These are phyloP conservation scores for Hanseniaspora pseudoguilliermondii DNA, from an alignment of 805 yeast species.

Conservation along the genomic window DNA sequence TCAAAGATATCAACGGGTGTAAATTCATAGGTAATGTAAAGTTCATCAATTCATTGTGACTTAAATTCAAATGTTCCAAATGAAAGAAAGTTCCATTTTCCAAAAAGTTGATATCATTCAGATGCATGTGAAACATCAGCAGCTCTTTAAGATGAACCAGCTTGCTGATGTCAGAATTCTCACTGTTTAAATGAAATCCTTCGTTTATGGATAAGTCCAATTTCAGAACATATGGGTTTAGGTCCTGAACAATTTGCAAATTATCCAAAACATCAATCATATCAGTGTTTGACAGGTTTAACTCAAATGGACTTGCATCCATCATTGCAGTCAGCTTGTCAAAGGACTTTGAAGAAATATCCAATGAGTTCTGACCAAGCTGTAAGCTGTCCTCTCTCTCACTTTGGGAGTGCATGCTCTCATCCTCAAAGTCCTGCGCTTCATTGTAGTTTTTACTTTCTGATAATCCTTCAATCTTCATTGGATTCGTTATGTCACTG, in stretches of 20 bases:
- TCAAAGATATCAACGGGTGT: neutral
- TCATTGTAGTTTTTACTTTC: neutral
- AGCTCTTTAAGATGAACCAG: constrained; percentile 3
- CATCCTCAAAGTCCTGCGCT: neutral
- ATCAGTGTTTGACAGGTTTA: neutral
- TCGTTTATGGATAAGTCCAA: constrained; percentile 5
- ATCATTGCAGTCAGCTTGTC: neutral
- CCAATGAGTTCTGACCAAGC: neutral
- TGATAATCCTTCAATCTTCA: neutral
- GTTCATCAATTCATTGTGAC: neutral
- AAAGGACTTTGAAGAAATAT: neutral
- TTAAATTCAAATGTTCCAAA: constrained; percentile 6
- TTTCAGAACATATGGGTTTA: constrained; percentile 9
- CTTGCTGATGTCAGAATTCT: neutral
- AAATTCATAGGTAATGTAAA: neutral
- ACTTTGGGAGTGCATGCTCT: neutral
- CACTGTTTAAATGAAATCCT: neutral
- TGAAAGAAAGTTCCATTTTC: constrained; percentile 1
- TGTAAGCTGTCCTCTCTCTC: neutral
- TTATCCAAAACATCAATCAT: constrained; percentile 3
- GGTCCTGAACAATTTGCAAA: neutral
- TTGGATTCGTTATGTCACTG: constrained; percentile 7
- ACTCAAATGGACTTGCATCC: constrained; percentile 1
- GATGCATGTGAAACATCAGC: constrained; percentile 4
- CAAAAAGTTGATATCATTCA: constrained; percentile 1